These are phyloP conservation scores for Coriolopsis trogii DNA, from an alignment of 1,284 basidiomycete genomes.

Conservation along the genomic window DNA sequence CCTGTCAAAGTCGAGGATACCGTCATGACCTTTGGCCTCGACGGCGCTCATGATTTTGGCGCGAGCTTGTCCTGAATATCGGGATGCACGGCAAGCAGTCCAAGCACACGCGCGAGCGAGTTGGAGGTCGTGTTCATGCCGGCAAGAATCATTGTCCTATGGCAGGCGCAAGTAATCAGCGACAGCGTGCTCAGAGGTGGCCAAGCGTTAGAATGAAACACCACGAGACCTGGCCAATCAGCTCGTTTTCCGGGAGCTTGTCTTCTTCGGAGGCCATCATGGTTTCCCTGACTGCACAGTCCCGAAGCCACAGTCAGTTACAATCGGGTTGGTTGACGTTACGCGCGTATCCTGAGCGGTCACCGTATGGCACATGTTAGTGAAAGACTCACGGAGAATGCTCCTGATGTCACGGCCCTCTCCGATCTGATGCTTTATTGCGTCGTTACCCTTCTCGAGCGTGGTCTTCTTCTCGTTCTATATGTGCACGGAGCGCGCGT, in stretches of 20 bases:
- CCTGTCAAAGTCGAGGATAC: constrained; percentile 22
- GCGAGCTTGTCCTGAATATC: constrained; percentile 26
- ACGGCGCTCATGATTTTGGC: constrained; percentile 19
- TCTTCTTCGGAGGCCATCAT: constrained; percentile 31
- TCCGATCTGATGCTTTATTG: constrained; percentile 26
- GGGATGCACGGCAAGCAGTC: constrained; percentile 22
- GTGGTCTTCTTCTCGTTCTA: constrained; percentile 27
- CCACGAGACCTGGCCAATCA: constrained; percentile 38
- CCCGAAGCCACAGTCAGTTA: too few species aligned
- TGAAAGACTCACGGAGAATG: constrained; percentile 30
- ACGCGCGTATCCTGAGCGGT: too few species aligned
- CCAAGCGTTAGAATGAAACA: constrained; percentile 1
- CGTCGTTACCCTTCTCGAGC: constrained; percentile 25
- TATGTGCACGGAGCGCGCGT: constrained; percentile 19
- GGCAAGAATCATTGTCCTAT: constrained; percentile 26
- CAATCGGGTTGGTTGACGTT: too few species aligned
- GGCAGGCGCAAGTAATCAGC: neutral
- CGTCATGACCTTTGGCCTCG: constrained; percentile 14
- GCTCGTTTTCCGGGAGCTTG: constrained; percentile 32
- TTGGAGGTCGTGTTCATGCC: constrained; percentile 29
- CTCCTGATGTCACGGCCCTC: constrained; percentile 38
- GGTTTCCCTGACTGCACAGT: constrained; percentile 33
- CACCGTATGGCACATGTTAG: neutral
- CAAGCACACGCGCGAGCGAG: constrained; percentile 22
- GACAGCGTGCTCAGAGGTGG: neutral